Base-by-base conservation (phyloP, 2,329 filamentous ascomycete genomes). In the Graphiopsis chlorocephala region DNA sequence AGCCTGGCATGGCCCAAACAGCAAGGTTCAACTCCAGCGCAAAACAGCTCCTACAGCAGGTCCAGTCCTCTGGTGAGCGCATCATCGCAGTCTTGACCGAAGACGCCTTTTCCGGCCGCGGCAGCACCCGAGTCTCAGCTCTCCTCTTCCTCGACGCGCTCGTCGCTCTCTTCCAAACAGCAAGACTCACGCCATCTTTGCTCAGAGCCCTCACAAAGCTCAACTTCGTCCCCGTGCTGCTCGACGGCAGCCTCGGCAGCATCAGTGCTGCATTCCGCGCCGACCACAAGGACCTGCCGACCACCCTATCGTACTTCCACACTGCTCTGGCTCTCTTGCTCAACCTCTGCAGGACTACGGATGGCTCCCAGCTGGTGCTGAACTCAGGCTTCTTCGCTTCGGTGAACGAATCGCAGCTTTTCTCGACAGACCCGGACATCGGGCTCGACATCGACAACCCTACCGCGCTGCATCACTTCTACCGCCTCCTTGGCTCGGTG, bases 1-100 rank as follows among this genome's bases (percentile, higher is more conserved):
- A 61, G 29, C 11, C 58, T 71, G 17, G 65, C 50, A 8, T 64
- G 68, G 11, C 53, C 70, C 28, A 68, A 70, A 17, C 58, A 3
- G 62, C 56, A 35, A 28, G 25, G 25, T 38, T 59, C 23, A 59
- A 60, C 64, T 23, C 64, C 68, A 25, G 70, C 68, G 45, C 70
- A 12, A 72, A 68, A 50, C 72, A 75, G 58, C 68, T 75, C 11
- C 83, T 87, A 47, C 85, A 91, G 74, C 89, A 90, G 1, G 84
- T 96, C 70, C 92, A 91, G 75, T 87, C 89, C 4, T 88, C 92
- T 52, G 93, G 95, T 45, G 90, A 92, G 72, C 85, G 90, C 63
- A 82, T 98, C 45, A 85, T 98, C 66, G 92, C 94, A 71, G 88
- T 92, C 28, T 84, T 97, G 50, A 97, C 93, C 74, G 95, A 99